Conservation (phyloP, 108 stramenopile genomes). For the Fistulifera pelliculosa region DNA sequence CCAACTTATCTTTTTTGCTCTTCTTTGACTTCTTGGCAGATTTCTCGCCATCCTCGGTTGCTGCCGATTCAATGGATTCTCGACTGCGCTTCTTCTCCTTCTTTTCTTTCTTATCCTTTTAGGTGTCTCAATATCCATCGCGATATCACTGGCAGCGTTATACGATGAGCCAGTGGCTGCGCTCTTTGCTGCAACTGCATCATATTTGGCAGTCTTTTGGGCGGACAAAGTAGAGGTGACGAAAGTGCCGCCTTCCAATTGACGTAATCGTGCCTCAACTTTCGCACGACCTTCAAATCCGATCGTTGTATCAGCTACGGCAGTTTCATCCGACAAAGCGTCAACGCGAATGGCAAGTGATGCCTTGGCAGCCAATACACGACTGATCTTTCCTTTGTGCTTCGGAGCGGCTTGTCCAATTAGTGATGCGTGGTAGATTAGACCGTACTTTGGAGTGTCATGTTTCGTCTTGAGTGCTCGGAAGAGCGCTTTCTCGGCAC, state of each 20-base stretch:
- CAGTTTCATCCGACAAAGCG: constrained; percentile 90
- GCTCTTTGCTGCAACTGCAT: constrained; percentile 63
- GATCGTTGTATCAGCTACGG: constrained; percentile 89
- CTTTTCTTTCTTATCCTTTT: constrained; percentile 75
- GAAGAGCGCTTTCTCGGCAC: constrained; percentile 99
- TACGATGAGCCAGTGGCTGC: constrained; percentile 62
- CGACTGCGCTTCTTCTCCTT: constrained; percentile 62
- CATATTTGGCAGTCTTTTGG: constrained; percentile 71
- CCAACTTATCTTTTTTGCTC: constrained; percentile 40
- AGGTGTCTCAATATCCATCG: constrained; percentile 25
- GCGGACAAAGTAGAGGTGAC: constrained; percentile 54
- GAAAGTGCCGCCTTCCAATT: constrained; percentile 89
- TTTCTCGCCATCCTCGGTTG: constrained; percentile 37
- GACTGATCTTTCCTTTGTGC: constrained; percentile 98
- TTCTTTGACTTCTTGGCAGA: constrained; percentile 40
- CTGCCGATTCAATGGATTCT: constrained; percentile 27
- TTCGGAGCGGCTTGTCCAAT: constrained; percentile 98
- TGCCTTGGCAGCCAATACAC: constrained; percentile 98
- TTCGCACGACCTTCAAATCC: constrained; percentile 94
- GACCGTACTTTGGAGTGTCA: constrained; percentile 99
- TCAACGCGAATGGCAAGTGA: constrained; percentile 97
- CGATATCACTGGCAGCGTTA: constrained; percentile 88
- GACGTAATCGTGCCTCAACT: constrained; percentile 95
- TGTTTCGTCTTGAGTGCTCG: constrained; percentile 99
- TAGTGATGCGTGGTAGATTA: constrained; percentile 96